These are phyloP conservation scores for Phytophthora palmivora DNA, from an alignment of 352 stramenopile species.

Conservation along the genomic window DNA sequence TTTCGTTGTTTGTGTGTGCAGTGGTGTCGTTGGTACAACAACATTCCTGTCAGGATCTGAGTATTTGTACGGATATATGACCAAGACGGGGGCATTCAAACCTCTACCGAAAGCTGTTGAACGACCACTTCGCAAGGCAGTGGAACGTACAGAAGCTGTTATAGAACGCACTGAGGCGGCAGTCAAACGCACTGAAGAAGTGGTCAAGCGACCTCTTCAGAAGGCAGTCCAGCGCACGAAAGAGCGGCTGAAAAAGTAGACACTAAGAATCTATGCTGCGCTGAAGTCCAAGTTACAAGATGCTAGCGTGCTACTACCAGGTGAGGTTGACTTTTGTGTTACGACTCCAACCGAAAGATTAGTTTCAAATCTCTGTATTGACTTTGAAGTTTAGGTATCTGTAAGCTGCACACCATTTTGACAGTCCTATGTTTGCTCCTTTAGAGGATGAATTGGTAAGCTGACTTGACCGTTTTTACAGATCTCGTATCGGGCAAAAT, in stretches of 20 bases:
- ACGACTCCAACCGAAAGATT: neutral
- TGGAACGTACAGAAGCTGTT: slow-evolving; percentile 42
- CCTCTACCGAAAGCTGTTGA: slow-evolving; percentile 50
- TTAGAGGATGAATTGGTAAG: too few species aligned
- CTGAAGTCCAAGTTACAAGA: neutral
- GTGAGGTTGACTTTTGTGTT: neutral
- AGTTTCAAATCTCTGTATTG: neutral
- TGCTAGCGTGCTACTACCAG: neutral
- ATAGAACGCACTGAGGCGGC: slow-evolving; percentile 31
- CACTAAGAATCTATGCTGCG: slow-evolving; percentile 3
- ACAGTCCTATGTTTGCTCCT: too few species aligned
- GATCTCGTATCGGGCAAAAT: too few species aligned
- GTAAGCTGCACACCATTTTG: too few species aligned
- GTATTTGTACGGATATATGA: slow-evolving; percentile 80
- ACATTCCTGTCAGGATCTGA: slow-evolving; percentile 80
- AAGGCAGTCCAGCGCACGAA: slow-evolving; percentile 38
- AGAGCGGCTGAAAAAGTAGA: slow-evolving; percentile 38
- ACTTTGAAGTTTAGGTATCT: neutral
- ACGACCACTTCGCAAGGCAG: slow-evolving; percentile 31
- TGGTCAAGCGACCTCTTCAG: slow-evolving; percentile 25
- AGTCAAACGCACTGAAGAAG: slow-evolving; percentile 43
- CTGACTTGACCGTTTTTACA: too few species aligned
- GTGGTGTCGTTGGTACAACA: slow-evolving; percentile 70
- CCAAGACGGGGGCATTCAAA: slow-evolving; percentile 73
- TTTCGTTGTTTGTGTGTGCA: slow-evolving; percentile 24